Base-by-base conservation (phyloP, 2,329 filamentous ascomycete genomes). In the Trichoderma sp. region DNA sequence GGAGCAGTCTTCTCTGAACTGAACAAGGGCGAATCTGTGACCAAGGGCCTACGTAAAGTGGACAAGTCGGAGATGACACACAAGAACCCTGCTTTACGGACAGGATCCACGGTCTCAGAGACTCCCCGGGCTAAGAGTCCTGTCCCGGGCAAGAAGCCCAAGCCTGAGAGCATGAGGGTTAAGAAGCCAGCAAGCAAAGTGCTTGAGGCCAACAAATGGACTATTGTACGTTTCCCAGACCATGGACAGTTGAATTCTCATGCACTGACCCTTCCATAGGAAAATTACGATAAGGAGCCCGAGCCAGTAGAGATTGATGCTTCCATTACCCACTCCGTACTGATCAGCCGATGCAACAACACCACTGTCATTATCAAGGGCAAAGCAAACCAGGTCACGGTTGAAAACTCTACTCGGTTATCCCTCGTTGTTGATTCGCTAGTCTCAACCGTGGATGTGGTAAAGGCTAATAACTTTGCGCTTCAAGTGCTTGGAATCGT, bases 61-160 rank as follows among this genome's bases (percentile, higher is more conserved):
- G 95, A 97, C 82, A 91, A 90, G 77, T 96, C 92, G 66, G 86
- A 98, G 80, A 97, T 97, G 95, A 99, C 96, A 70, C 96, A 99
- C 82, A 98, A 98, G 84, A 99, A 99, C 81, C 96, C 96, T 16
- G 88, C 90, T 11, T 84, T 99, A 69, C 90, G 96, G 71, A 87
- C 92, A 28, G 84, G 84, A 70, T 91, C 92, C 14, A 86, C 88
- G 2, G 92, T 95, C 3, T 85, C 91, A 32, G 87, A 85, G 51
- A 84, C 85, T 7, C 77, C 82, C 28, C 87, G 92, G 59, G 89
- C 87, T 68, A 97, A 96, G 85, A 96, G 92, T 72, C 94, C 94
- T 2, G 91, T 92, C 21, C 96, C 96, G 1, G 91, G 90, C 73
- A 95, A 93, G 81, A 94, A 94, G 80, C 91, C 91, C 64, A 95